A percentile compares a stretch with the other conserved stretches of the same genome.
Evolutionary conservation across 768 basidiomycete genomes (phyloP).

Genomic region (Trametopsis cervina): DNA sequence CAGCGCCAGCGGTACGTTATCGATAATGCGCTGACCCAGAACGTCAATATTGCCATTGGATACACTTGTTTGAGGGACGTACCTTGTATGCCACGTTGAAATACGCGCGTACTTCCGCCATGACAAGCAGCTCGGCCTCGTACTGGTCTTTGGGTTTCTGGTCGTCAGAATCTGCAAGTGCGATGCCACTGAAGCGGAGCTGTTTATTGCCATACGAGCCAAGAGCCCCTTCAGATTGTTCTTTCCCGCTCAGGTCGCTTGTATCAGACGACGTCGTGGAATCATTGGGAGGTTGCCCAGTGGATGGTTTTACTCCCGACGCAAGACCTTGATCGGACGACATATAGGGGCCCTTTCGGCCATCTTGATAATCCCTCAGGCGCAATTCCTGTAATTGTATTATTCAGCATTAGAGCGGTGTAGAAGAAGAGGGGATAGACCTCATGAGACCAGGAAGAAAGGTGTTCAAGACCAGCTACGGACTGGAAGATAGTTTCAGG

Average conservation of each 20-base stretch:
- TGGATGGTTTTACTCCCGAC: not conserved
- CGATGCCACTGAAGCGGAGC: conserved; percentile 12
- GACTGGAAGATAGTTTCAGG: no score
- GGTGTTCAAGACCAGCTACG: no score
- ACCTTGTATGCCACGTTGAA: conserved; percentile 50
- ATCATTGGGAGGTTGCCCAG: not conserved
- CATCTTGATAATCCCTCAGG: not conserved
- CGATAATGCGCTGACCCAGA: conserved; percentile 29
- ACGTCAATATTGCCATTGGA: conserved; percentile 21
- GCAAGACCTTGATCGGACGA: no score
- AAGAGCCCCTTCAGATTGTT: conserved; percentile 1
- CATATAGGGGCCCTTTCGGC: not conserved
- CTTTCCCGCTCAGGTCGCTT: no score
- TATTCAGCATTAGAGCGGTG: no score
- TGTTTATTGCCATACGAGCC: conserved; percentile 10
- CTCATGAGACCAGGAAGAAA: not conserved
- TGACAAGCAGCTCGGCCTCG: conserved; percentile 53
- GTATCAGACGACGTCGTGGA: no score
- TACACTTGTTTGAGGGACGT: conserved; percentile 9
- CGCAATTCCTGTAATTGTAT: not conserved
- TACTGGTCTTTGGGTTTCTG: conserved; percentile 32
- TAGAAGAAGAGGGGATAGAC: no score
- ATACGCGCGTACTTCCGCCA: conserved; percentile 67
- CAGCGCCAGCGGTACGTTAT: conserved; percentile 35
- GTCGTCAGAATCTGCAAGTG: conserved; percentile 15